Evolutionary conservation across 805 yeast species (phyloP).

Genomic region (Yamadazyma endophytica): DNA sequence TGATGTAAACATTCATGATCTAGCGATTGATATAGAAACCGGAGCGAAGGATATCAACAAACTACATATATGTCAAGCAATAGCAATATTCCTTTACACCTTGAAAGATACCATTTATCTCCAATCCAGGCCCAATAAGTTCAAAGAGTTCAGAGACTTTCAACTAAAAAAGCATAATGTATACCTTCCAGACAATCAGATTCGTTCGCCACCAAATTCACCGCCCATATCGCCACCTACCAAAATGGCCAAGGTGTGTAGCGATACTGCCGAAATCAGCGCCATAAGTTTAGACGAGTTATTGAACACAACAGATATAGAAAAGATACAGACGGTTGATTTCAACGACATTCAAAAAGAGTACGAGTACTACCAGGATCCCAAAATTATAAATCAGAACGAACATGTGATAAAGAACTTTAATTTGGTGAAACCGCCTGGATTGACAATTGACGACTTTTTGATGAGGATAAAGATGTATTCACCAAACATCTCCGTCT

Average conservation of each 20-base stretch:
- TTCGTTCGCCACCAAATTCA: slow-evolving; percentile 18
- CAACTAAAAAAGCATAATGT: slow-evolving; percentile 17
- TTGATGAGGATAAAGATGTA: slow-evolving; percentile 34
- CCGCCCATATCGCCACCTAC: slow-evolving; percentile 22
- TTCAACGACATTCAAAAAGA: slow-evolving; percentile 12
- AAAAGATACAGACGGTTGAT: slow-evolving; percentile 4
- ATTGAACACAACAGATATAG: slow-evolving; percentile 8
- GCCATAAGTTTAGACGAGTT: slow-evolving; percentile 9
- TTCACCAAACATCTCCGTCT: slow-evolving; percentile 35
- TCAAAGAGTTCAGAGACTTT: slow-evolving; percentile 19
- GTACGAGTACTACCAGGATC: slow-evolving; percentile 6
- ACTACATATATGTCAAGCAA: slow-evolving; percentile 32
- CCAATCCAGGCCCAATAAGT: slow-evolving; percentile 19
- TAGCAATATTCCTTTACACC: slow-evolving; percentile 23
- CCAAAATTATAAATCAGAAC: slow-evolving; percentile 17
- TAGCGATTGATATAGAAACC: slow-evolving; percentile 29
- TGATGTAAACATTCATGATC: slow-evolving; percentile 29
- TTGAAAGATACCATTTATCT: slow-evolving; percentile 30
- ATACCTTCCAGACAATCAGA: no score
- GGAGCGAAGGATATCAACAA: slow-evolving; percentile 29
- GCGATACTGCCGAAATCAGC: neutral
- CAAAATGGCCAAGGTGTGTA: slow-evolving; percentile 5
- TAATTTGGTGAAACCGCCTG: slow-evolving; percentile 31
- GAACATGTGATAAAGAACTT: slow-evolving; percentile 27
- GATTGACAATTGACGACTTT: slow-evolving; percentile 30